Evolutionary conservation across 2,329 filamentous ascomycete species (phyloP), one percentile per base, ranked within the genome.

Genomic region (Fusarium subtropicale): DNA sequence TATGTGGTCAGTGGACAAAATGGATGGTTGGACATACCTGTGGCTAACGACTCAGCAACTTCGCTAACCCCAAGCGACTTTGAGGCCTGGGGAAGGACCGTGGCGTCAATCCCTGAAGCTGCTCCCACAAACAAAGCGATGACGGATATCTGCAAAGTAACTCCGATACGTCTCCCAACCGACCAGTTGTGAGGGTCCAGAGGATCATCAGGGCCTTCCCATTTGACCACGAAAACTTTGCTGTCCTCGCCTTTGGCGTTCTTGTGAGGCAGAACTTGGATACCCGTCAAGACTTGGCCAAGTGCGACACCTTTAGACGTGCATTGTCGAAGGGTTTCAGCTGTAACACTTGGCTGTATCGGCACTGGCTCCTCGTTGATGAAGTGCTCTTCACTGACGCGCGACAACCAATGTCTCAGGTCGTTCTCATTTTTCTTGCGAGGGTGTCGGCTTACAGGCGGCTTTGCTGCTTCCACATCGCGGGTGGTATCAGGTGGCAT

Each of bases 51-150:
- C 70, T 82, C 86, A 1, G 82, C 82, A 6, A 87, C 82, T 39
- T 85, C 78, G 28, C 81, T 81, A 0, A 87, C 85, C 1, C 80
- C 78, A 45, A 87, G 83, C 1, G 82, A 81, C 22, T 66, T 68
- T 1, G 81, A 79, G 1, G 83, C 85, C 63, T 84, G 80, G 0
- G 78, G 77, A 0, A 86, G 65, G 1, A 84, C 83, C 1, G 80
- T 80, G 1, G 84, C 83, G 56, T 88, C 85, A 41, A 88, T 86
- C 0, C 85, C 82, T 6, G 83, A 85, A 0, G 86, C 85, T 2
- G 82, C 78, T 5, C 82, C 82, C 0, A 87, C 84, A 1, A 85
- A 80, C 30, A 85, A 82, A 1, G 80, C 85, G 31, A 89, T 84
- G 4, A 77, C 54, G 0, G 81, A 80, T 5, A 85, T 81, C 16